Evolutionary conservation across 176 grass and related monocot genomes (phyloP), one percentile per base, ranked within the genome.

Genomic region (Rhynchospora tenuis): DNA sequence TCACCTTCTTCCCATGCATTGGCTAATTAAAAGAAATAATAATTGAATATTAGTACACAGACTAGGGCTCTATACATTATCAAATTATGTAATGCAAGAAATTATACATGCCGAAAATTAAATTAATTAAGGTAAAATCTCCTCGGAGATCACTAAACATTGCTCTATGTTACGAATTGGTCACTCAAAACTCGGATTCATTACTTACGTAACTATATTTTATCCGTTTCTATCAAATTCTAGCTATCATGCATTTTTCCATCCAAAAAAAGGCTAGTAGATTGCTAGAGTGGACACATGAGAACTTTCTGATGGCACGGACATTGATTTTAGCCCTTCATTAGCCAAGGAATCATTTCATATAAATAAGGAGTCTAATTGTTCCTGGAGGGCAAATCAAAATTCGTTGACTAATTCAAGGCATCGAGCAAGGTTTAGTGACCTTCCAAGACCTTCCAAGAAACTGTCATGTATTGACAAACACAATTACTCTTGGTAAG

Each of bases 1-100:
- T 93, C 92, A n/a, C 87, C 95, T 85, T 93, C 92, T 89, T 98
- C 95, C 95, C 95, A 98, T 43, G 95, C 90, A 86, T 98, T 98
- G 74, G 92, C 95, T 98, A 83, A 68, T 69, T 19, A 70, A 76
- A 83, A 29, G 46, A 56, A n/a, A n/a, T n/a, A 78, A 23, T 20
- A 78, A 81, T 46, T 3, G 38, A 84, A 81, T 38, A 61, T 54
- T 71, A 27, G 20, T 58, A 54, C 0, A 20, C 55, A 55, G 22
- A 75, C 43, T 48, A 47, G 16, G 57, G 23, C 46, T 64, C 29
- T 42, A 84, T 50, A 28, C 54, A 26, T 74, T 74, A 2, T 15
- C 22, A 0, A 74, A 51, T 74, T 12, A 26, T 67, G n/a, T 74
- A 14, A 26, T 67, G 29, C 28, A 42, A 48, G n/a, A 48, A 52